A percentile compares a stretch with the other conserved stretches of the same genome.
Evolutionary conservation across 805 yeast species (phyloP).

Genomic region (Zygoascus biomembranicola): DNA sequence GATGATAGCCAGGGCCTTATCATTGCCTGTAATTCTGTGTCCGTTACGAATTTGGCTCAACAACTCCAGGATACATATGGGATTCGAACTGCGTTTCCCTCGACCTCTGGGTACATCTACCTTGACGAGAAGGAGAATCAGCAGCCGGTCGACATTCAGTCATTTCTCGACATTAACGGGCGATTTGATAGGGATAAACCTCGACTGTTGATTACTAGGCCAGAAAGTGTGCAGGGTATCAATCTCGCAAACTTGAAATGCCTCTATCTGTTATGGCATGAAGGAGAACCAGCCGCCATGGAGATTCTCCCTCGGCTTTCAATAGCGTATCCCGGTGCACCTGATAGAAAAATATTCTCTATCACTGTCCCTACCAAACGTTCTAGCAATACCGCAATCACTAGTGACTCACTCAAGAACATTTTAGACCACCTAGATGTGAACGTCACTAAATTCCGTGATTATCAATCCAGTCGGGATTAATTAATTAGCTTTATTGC

Average conservation of each 20-base stretch:
- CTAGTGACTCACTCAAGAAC: not conserved
- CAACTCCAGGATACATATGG: not conserved
- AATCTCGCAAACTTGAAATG: not conserved
- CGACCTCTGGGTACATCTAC: not conserved
- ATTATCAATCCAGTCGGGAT: not conserved
- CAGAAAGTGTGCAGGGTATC: not conserved
- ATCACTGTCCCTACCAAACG: not conserved
- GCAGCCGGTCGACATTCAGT: not conserved
- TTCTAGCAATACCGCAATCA: not conserved
- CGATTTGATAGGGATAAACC: not conserved
- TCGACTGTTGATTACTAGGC: not conserved
- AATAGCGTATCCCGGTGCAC: not conserved
- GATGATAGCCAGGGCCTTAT: not conserved
- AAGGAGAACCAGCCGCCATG: slow-evolving; percentile 2
- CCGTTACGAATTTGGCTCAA: not conserved
- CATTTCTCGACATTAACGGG: not conserved
- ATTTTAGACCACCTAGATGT: not conserved
- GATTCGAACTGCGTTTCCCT: not conserved
- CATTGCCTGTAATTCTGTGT: not conserved
- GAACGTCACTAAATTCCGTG: not conserved
- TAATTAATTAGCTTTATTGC: no score
- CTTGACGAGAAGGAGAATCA: not conserved
- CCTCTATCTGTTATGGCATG: slow-evolving; percentile 1
- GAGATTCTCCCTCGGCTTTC: not conserved
- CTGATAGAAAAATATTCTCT: not conserved